Evolutionary conservation across 169 alveolate genomes (phyloP).

Genomic region (Plasmodium ovale): DNA sequence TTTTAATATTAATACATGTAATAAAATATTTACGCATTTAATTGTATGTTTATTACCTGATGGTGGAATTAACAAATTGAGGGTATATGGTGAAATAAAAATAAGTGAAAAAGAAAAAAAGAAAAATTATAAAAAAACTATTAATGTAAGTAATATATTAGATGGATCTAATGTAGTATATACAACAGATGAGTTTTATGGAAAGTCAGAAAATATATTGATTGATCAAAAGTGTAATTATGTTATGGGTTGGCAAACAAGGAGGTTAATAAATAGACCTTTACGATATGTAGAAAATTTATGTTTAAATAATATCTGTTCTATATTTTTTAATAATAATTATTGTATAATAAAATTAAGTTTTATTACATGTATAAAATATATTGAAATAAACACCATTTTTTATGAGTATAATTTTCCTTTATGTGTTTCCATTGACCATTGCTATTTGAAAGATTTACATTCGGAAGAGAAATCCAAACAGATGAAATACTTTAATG

Average conservation of each 20-base stretch:
- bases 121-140: constrained; percentile 63
- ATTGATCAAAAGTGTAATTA: constrained; percentile 52
- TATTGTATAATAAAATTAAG: constrained; percentile 75
- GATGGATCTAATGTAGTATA: constrained; percentile 74
- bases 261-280: constrained; percentile 68
- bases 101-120: constrained; percentile 54
- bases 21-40: constrained; percentile 76
- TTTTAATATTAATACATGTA: constrained; percentile 74
- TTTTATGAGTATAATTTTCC: constrained; percentile 77
- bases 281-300: constrained; percentile 72
- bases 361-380: constrained; percentile 56
- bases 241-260: constrained; percentile 78
- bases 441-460: constrained; percentile 53
- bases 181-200: constrained; percentile 76
- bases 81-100: constrained; percentile 81
- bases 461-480: constrained; percentile 63
- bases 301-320: constrained; percentile 49
- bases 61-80: constrained; percentile 78
- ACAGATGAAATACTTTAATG: constrained; percentile 54
- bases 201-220: constrained; percentile 70
- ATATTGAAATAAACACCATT: constrained; percentile 73
- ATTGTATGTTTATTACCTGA: constrained; percentile 78
- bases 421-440: constrained; percentile 64
- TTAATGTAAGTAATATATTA: constrained; percentile 57
- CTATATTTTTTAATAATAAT: constrained; percentile 58